A percentile compares a stretch with the other conserved stretches of the same genome.
phyloP scores from a whole-genome alignment of 139 green algal species.

The Picochlorum sp. region DNA sequence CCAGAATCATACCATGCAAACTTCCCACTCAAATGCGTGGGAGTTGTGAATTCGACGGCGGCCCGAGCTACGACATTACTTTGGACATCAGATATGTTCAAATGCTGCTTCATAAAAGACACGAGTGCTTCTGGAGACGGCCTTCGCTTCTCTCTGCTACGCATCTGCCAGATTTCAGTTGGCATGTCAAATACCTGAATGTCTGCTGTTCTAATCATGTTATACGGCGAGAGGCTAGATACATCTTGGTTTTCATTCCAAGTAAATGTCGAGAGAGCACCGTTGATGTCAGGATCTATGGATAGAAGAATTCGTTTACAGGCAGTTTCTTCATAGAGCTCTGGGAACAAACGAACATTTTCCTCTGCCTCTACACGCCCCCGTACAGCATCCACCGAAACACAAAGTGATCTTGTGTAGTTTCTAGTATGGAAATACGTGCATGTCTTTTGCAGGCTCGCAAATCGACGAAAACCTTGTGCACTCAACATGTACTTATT shows the following conservation, averaged over 20 bases:
- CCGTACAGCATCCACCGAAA: no score
- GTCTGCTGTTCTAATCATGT: no score
- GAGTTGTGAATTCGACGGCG: slow-evolving; percentile 34
- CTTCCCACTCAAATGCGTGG: slow-evolving; percentile 43
- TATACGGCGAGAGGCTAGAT: not conserved
- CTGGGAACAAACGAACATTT: slow-evolving; percentile 14
- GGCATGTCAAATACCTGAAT: slow-evolving; percentile 47
- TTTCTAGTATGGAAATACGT: no score
- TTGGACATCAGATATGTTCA: not conserved
- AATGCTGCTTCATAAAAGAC: slow-evolving; percentile 23
- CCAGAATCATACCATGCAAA: slow-evolving; percentile 36
- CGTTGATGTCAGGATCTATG: slow-evolving; percentile 51
- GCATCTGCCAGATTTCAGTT: slow-evolving; percentile 21
- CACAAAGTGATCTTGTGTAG: no score
- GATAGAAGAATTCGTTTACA: slow-evolving; percentile 36
- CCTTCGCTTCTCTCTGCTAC: slow-evolving; percentile 17
- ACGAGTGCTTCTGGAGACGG: not conserved
- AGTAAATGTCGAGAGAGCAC: slow-evolving; percentile 41
- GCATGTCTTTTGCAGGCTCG: no score
- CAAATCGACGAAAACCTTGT: no score
- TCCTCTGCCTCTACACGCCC: not conserved
- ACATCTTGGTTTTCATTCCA: slow-evolving; percentile 5
- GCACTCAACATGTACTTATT: no score
- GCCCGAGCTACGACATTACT: slow-evolving; percentile 14
- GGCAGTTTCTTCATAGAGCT: slow-evolving; percentile 13